Evolutionary conservation across 495 filamentous ascomycete genomes (phyloP).

Genomic region (Penicillium flavigenum): DNA sequence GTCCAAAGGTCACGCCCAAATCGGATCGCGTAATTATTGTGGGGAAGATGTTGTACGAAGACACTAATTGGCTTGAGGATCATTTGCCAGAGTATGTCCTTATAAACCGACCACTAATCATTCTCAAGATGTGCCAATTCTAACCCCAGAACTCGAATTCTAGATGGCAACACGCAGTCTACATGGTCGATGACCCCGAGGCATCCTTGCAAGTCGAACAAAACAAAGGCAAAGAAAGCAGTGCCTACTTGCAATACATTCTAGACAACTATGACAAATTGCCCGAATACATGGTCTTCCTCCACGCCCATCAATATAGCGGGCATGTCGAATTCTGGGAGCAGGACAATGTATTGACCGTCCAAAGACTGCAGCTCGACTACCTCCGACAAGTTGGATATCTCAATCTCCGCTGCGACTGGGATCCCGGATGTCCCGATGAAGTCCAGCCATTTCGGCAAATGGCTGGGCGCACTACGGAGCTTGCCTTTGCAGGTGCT

Average conservation of each 20-base stretch:
- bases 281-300: conserved; percentile 49
- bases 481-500: conserved; percentile 30
- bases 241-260: conserved; percentile 53
- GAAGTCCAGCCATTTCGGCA: conserved; percentile 41
- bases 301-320: conserved; percentile 47
- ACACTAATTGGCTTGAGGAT: conserved; percentile 42
- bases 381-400: conserved; percentile 47
- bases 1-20: conserved; percentile 22
- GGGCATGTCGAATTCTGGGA: conserved; percentile 45
- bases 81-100: conserved; percentile 40
- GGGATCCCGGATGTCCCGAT: conserved; percentile 46
- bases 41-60: conserved; percentile 37
- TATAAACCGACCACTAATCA: neutral
- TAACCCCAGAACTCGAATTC: neutral
- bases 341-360: conserved; percentile 43
- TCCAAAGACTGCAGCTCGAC: conserved; percentile 40
- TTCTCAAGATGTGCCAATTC: neutral
- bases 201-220: conserved; percentile 38
- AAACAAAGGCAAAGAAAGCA: conserved; percentile 52
- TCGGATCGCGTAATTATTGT: conserved; percentile 39
- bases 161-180: conserved; percentile 53
- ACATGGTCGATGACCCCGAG: conserved; percentile 58
- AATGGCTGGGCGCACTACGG: conserved; percentile 21
- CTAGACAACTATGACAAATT: conserved; percentile 50
- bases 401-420: conserved; percentile 50